phyloP scores from a whole-genome alignment of 306 rosid genomes.

The Ormosia emarginata region DNA sequence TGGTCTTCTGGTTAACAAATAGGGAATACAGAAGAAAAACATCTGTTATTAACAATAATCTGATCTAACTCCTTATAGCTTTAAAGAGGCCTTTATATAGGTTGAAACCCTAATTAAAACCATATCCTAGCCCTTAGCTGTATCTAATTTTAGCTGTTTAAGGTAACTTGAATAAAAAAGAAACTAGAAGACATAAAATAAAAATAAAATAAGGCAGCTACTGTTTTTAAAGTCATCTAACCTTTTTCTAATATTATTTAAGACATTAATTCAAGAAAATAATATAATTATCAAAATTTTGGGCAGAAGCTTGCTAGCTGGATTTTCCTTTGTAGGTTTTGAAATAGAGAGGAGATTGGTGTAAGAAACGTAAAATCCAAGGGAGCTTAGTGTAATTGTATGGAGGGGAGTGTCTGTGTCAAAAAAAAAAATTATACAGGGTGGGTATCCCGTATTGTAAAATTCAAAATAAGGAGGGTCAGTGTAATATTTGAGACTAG shows the following conservation, averaged over 20 bases:
- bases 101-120: not conserved
- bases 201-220: not conserved
- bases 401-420: not conserved
- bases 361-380: not conserved
- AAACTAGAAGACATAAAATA: not conserved
- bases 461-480: not conserved
- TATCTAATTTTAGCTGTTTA: not conserved
- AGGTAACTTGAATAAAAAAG: not conserved
- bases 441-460: not conserved
- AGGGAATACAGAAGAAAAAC: not conserved
- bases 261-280: slow-evolving; percentile 12
- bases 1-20: not conserved
- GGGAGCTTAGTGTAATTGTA: not conserved
- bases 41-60: not conserved
- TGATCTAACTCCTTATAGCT: not conserved
- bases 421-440: not conserved
- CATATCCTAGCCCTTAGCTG: not conserved
- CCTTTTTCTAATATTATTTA: not conserved
- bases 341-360: not conserved
- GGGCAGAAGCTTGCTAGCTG: not conserved
- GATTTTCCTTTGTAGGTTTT: not conserved
- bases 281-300: not conserved
- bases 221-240: not conserved
- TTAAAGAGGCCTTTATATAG: not conserved
- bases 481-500: not conserved